Evolutionary conservation across 257 asterid species (phyloP), one percentile per base, ranked within the genome.

Genomic region (Solanum neorickii): DNA sequence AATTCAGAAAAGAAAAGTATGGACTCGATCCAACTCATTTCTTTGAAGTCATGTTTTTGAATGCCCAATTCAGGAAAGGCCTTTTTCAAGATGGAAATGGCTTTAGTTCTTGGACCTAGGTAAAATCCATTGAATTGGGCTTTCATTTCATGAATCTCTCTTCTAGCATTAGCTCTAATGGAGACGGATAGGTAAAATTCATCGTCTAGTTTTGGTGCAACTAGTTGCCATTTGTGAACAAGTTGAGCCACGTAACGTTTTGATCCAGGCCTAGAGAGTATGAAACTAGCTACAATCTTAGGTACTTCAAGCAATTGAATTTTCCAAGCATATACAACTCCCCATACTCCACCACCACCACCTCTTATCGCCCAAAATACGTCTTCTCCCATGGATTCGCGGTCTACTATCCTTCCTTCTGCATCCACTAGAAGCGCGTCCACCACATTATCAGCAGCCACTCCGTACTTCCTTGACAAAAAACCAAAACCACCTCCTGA

Each of bases 301-400:
- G 96, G 94, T 9, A 95, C 96, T 18, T 68, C 5, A 7, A 90
- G 82, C 12, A 95, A 87, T 35, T 73, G 73, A 62, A 95, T 93
- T 76, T 93, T 94, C 98, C 98, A 95, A 5, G 98, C 96, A 21
- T 89, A 93, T 3, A 95, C 77, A 3, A 94, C 75, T 10, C 98
- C 98, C 94, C 94, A 94, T 5, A 89, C 39, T 21, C 97, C 98
- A 3, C 98, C 98, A 0, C 98, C 98, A 7, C 98, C 98, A 37
- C 98, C 98, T 18, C 98, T 92, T 25, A 95, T 91, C 25, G 98
- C 98, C 98, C 98, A 95, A 69, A 94, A 95, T 1, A 94, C 95
- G n/a, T 95, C 95, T 74, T 95, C 98, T 75, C 96, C 98, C 98
- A 95, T 95, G 60, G 91, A 91, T 11, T 87, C 90, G 59, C 98